Percentiles rank a stretch among this genome's conserved stretches.
Conservation (phyloP, 2,329 filamentous ascomycete genomes). For the Didymella glomerata region DNA sequence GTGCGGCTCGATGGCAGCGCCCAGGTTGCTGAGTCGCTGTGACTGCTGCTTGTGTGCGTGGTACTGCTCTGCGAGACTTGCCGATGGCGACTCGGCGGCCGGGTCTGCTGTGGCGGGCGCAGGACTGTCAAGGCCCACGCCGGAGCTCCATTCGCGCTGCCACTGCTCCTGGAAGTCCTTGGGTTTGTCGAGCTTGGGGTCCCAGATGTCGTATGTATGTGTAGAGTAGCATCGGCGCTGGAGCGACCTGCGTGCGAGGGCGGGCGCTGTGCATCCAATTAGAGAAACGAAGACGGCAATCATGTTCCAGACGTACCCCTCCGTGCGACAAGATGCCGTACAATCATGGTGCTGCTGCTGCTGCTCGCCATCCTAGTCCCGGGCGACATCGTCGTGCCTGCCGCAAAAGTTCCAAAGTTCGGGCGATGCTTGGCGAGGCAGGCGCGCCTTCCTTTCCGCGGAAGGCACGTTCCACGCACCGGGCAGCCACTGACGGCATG, state of each 20-base stretch:
- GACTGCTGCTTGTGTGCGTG: constrained; percentile 54
- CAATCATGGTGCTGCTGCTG: constrained; percentile 49
- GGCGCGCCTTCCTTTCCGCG: not conserved
- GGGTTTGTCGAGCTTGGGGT: not conserved
- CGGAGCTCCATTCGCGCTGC: constrained; percentile 2
- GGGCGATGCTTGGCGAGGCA: constrained; percentile 8
- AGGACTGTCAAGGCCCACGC: constrained; percentile 12
- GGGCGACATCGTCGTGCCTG: not conserved
- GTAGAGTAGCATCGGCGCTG: constrained; percentile 11
- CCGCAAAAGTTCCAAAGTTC: constrained; percentile 13
- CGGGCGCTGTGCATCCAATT: constrained; percentile 3
- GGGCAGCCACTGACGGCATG: not conserved
- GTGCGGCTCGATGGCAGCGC: constrained; percentile 55
- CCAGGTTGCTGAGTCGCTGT: constrained; percentile 48
- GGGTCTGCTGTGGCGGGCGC: not conserved
- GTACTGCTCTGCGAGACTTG: constrained; percentile 52
- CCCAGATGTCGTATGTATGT: constrained; percentile 2
- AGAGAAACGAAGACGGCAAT: not conserved
- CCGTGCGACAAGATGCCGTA: constrained; percentile 54
- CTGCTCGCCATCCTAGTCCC: constrained; percentile 11
- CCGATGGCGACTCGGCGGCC: not conserved
- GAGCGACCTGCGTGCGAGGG: constrained; percentile 4
- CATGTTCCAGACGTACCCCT: constrained; percentile 40
- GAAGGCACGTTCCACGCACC: constrained; percentile 1
- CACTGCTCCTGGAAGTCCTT: not conserved